phyloP scores from a whole-genome alignment of 352 stramenopile species.

The Phytopythium aichiense region DNA sequence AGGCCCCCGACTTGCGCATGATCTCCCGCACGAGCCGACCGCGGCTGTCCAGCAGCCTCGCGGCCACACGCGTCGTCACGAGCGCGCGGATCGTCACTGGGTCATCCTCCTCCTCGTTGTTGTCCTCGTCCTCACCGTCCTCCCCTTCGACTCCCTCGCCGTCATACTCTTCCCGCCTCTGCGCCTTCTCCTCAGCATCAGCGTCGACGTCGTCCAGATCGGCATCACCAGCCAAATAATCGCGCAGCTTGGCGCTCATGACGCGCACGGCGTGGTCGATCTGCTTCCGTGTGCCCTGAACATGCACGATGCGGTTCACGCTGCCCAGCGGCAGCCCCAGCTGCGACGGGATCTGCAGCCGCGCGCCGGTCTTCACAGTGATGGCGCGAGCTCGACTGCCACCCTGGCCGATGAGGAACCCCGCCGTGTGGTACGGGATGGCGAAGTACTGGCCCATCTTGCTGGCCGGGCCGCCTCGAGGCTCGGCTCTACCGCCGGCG shows the following conservation, averaged over 20 bases:
- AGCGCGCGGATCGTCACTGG: slow-evolving; percentile 51
- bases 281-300: slow-evolving; percentile 51
- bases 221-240: slow-evolving; percentile 30
- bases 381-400: slow-evolving; percentile 36
- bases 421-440: slow-evolving; percentile 42
- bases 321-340: slow-evolving; percentile 55
- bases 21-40: slow-evolving; percentile 59
- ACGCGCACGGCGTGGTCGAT: slow-evolving; percentile 36
- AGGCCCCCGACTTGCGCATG: slow-evolving; percentile 38
- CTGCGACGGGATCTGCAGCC: slow-evolving; percentile 47
- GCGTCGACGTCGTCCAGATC: background rate
- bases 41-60: slow-evolving; percentile 39
- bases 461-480: slow-evolving; percentile 12
- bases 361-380: slow-evolving; percentile 40
- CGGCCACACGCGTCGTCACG: slow-evolving; percentile 36
- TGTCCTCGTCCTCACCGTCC: background rate
- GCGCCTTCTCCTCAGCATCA: background rate
- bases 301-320: slow-evolving; percentile 58
- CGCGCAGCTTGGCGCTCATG: slow-evolving; percentile 25
- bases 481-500: slow-evolving; percentile 37
- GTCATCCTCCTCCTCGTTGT: slow-evolving; percentile 19
- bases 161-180: background rate
- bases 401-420: slow-evolving; percentile 47
- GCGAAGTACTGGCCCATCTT: slow-evolving; percentile 59
- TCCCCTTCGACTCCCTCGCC: background rate